Conservation (phyloP, 2,329 filamentous ascomycete species). For the Ascochyta fabae region DNA sequence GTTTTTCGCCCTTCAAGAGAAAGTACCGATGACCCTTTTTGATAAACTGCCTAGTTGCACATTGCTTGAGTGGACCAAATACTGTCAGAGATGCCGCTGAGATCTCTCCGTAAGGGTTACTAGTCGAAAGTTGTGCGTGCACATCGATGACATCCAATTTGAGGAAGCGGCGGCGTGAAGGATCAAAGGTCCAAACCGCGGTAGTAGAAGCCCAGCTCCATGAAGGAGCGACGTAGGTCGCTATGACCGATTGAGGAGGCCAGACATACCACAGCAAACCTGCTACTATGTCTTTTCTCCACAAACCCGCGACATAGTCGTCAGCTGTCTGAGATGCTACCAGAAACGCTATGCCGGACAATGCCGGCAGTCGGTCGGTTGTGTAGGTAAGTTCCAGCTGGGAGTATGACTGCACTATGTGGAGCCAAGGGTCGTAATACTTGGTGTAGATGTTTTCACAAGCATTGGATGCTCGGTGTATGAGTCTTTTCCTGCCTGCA, state of each 20-base stretch:
- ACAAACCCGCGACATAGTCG: conserved; percentile 15
- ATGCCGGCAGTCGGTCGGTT: conserved; percentile 10
- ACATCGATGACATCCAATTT: neutral
- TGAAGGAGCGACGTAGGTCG: neutral
- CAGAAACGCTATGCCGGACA: conserved; percentile 10
- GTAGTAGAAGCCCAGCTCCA: conserved; percentile 16
- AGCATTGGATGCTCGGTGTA: neutral
- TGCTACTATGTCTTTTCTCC: conserved; percentile 8
- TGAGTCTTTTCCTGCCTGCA: conserved; percentile 1
- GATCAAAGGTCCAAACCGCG: neutral
- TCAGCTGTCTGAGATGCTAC: conserved; percentile 14
- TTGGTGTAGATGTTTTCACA: neutral
- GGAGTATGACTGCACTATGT: conserved; percentile 11
- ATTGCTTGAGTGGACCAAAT: conserved; percentile 2
- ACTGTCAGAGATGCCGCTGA: conserved; percentile 1
- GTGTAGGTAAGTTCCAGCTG: conserved; percentile 9
- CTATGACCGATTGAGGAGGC: neutral
- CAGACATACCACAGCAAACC: conserved; percentile 15
- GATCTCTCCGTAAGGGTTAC: conserved; percentile 13
- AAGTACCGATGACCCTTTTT: conserved; percentile 8
- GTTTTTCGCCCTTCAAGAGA: neutral
- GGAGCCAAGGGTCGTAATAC: conserved; percentile 11
- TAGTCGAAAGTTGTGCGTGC: neutral
- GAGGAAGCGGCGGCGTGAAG: conserved; percentile 2
- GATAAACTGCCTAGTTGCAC: neutral